Base-by-base conservation (phyloP, 2,329 filamentous ascomycete species). In the Beauveria brongniartii region DNA sequence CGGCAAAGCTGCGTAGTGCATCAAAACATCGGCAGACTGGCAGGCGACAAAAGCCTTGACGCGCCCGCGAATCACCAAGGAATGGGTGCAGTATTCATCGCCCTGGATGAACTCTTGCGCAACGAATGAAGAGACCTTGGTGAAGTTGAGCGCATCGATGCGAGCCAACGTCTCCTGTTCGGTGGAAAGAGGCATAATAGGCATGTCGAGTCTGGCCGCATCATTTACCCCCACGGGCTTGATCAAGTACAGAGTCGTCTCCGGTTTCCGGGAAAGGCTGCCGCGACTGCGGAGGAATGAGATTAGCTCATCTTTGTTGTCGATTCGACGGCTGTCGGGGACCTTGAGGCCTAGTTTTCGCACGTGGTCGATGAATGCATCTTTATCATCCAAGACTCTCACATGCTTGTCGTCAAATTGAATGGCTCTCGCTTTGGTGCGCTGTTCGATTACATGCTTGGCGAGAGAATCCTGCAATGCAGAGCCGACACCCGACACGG, bases 21-120 rank as follows among this genome's bases (percentile, higher is more conserved):
- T 88, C 26, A 85, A 74, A 4, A 87, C 74, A 64, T 84, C 84
- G 0, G 78, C 75, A 1, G 83, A 86, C 2, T 82, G 82, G 67
- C 88, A 90, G 0, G 87, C 83, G 7, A 84, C 81, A 65, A 92
- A 91, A 0, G 82, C 82, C 55, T 81, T 81, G 18, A 92, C 80
- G 40, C 80, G 72, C 1, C 88, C 88, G 0, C 77, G 73, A n/a
- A 91, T 77, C 4, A 92, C 74, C 3, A 92, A 76, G 0, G 87
- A 75, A 65, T 92, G 88, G 0, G 89, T 90, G 71, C 86, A 89
- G 69, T 86, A 91, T 69, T 91, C 88, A 0, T 78, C 76, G 0
- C 80, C 77, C 0, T 67, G 62, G 63, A 89, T 82, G 69, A 81
- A 90, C 68, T 91, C 84, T 68, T 92, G 88, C 26, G 91, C 60